Percentiles rank a stretch among this genome's conserved stretches.
Evolutionary conservation across 805 yeast species (phyloP).

Genomic region (Metschnikowia vanudenii): DNA sequence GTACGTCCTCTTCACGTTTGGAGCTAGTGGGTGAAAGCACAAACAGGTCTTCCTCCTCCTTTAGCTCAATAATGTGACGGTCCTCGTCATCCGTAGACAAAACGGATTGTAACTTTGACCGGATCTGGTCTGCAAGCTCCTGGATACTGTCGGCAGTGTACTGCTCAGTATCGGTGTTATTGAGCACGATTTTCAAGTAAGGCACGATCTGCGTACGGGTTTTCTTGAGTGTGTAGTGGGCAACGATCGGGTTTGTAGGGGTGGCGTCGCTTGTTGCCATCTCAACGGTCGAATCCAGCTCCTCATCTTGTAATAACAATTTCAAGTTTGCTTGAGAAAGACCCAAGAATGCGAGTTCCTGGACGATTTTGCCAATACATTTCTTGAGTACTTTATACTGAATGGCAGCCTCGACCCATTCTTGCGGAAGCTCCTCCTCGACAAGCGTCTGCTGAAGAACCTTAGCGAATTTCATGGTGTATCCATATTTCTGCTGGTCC

Average conservation of each 20-base stretch:
- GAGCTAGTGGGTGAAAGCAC: conserved; percentile 31
- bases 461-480: conserved; percentile 72
- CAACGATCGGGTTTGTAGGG: conserved; percentile 40
- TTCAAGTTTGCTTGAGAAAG: conserved; percentile 46
- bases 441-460: conserved; percentile 60
- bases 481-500: conserved; percentile 1
- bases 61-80: conserved; percentile 29
- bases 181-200: conserved; percentile 38
- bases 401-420: conserved; percentile 67
- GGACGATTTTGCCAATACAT: conserved; percentile 61
- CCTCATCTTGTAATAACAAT: conserved; percentile 33
- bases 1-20: conserved; percentile 4
- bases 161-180: conserved; percentile 26
- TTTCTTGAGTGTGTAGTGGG: conserved; percentile 41
- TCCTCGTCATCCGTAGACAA: conserved; percentile 24
- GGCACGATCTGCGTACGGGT: conserved; percentile 32
- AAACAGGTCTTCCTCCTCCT: conserved; percentile 27
- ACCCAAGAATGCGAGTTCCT: conserved; percentile 60
- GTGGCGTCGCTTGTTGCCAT: conserved; percentile 32
- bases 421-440: conserved; percentile 60
- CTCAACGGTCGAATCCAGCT: conserved; percentile 29
- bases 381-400: conserved; percentile 72
- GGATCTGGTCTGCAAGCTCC: conserved; percentile 29
- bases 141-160: conserved; percentile 31
- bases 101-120: conserved; percentile 26